Evolutionary conservation across 2,329 filamentous ascomycete genomes (phyloP).

Genomic region (Fonsecaea erecta): DNA sequence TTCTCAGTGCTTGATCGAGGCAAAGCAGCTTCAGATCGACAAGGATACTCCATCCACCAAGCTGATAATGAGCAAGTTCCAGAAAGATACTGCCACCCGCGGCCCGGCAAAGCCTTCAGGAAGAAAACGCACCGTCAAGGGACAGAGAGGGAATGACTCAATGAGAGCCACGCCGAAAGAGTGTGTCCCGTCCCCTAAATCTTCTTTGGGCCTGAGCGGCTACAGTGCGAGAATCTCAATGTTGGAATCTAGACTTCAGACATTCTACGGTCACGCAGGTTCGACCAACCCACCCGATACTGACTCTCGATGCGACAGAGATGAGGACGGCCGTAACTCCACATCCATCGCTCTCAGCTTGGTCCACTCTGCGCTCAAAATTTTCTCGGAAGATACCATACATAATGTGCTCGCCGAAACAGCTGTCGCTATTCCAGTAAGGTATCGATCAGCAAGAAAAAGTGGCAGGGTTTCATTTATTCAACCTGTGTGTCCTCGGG

Average conservation of each 20-base stretch:
- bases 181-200: background rate
- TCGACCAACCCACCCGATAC: constrained; percentile 36
- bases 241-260: constrained; percentile 7
- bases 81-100: background rate
- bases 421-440: constrained; percentile 79
- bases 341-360: constrained; percentile 47
- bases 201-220: constrained; percentile 1
- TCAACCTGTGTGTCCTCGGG: constrained; percentile 8
- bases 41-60: background rate
- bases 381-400: constrained; percentile 63
- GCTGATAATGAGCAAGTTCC: background rate
- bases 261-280: constrained; percentile 51
- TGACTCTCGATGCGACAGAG: constrained; percentile 67
- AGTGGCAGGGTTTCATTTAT: constrained; percentile 36
- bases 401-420: constrained; percentile 92
- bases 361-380: constrained; percentile 62
- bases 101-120: constrained; percentile 3
- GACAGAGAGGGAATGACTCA: constrained; percentile 1
- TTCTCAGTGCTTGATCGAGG: constrained; percentile 15
- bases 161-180: background rate
- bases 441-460: constrained; percentile 59
- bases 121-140: constrained; percentile 16
- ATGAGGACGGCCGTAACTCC: constrained; percentile 65
- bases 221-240: constrained; percentile 5
- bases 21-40: background rate